phyloP scores from a whole-genome alignment of 495 filamentous ascomycete genomes.

The Aspergillus campestris region DNA sequence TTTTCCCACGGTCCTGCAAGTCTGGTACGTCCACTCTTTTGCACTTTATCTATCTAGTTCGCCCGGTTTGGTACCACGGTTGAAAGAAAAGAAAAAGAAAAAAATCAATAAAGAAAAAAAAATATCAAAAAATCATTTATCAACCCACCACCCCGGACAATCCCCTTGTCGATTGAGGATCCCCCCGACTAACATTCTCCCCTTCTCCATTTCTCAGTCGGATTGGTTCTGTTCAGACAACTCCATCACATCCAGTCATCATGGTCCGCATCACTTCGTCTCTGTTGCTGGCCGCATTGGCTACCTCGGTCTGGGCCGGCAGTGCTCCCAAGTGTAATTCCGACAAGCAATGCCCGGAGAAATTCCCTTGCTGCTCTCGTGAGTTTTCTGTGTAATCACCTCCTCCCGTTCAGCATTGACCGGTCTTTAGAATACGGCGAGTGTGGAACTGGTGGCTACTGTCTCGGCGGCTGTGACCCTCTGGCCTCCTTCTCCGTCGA shows the following conservation, averaged over 20 bases:
- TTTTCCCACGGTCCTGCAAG: slow-evolving; percentile 11
- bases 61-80: no score
- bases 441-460: slow-evolving; percentile 91
- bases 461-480: slow-evolving; percentile 91
- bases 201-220: no score
- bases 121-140: no score
- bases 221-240: background rate
- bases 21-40: slow-evolving; percentile 2
- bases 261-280: slow-evolving; percentile 31
- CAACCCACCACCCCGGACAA: no score
- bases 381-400: slow-evolving; percentile 32
- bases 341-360: slow-evolving; percentile 60
- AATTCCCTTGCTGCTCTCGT: slow-evolving; percentile 89
- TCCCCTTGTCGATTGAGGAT: no score
- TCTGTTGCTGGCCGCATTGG: slow-evolving; percentile 27
- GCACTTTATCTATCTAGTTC: background rate
- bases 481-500: slow-evolving; percentile 70
- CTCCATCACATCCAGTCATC: slow-evolving; percentile 2
- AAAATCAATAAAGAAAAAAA: background rate
- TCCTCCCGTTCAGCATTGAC: slow-evolving; percentile 1
- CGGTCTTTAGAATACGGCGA: slow-evolving; percentile 70
- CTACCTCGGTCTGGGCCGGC: slow-evolving; percentile 26
- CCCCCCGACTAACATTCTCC: no score
- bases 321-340: slow-evolving; percentile 39
- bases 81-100: background rate